Evolutionary conservation across 176 grass and related monocot genomes (phyloP).

Genomic region (Oryza longistaminata): DNA sequence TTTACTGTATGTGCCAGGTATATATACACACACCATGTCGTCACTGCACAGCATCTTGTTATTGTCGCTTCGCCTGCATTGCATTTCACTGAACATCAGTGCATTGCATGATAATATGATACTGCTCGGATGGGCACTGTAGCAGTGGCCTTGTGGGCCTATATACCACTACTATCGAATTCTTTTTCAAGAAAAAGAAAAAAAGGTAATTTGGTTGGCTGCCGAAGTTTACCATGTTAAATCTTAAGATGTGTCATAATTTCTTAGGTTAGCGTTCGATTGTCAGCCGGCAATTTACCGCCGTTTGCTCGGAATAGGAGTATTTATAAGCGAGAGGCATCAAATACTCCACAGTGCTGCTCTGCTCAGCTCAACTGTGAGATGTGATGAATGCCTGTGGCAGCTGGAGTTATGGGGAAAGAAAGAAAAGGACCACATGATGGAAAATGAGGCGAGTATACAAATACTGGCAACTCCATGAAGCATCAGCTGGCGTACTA

Average conservation of each 20-base stretch:
- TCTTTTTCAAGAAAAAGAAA: too few species aligned
- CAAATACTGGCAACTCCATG: background rate
- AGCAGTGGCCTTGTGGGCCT: background rate
- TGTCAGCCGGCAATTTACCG: too few species aligned
- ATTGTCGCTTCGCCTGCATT: background rate
- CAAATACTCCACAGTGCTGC: background rate
- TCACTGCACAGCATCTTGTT: background rate
- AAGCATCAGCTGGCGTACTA: background rate
- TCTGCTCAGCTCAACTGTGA: background rate
- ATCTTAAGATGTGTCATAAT: too few species aligned
- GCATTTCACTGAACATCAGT: background rate
- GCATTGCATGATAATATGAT: background rate
- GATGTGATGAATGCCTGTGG: background rate
- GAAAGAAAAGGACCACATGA: background rate
- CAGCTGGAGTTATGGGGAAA: background rate
- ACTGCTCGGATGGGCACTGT: background rate
- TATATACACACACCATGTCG: background rate
- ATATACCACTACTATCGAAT: background rate
- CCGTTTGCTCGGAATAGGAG: too few species aligned
- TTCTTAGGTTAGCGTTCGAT: too few species aligned
- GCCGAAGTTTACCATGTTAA: too few species aligned
- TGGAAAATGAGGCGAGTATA: background rate
- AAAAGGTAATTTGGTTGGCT: too few species aligned
- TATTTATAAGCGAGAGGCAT: too few species aligned
- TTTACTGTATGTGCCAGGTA: background rate